Percentiles rank a stretch among this genome's conserved stretches.
phyloP scores from a whole-genome alignment of 2,329 filamentous ascomycete genomes.

The Plectosphaerella plurivora region DNA sequence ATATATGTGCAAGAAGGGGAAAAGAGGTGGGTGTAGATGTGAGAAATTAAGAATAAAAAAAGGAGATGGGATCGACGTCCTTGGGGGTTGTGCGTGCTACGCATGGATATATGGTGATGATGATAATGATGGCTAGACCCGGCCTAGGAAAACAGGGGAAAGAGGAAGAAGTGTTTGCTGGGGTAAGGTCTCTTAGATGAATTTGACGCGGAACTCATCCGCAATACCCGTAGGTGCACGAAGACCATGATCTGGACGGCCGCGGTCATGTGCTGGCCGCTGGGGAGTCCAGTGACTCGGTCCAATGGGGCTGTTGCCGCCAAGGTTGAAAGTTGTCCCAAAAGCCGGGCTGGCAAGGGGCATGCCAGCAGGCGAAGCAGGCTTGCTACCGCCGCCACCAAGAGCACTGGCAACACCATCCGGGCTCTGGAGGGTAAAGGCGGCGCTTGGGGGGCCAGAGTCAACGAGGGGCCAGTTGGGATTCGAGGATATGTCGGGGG shows the following conservation, averaged over 20 bases:
- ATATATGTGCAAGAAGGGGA: no score
- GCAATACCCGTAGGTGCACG: conserved; percentile 12
- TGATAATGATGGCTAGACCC: not conserved
- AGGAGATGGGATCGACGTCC: no score
- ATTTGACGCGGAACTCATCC: conserved; percentile 12
- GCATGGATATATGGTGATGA: no score
- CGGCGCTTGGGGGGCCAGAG: not conserved
- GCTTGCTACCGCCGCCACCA: not conserved
- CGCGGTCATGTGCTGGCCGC: not conserved
- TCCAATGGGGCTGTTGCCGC: not conserved
- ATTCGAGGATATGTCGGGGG: not conserved
- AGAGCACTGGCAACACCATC: not conserved
- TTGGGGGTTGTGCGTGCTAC: no score
- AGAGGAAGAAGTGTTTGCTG: no score
- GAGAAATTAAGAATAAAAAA: no score
- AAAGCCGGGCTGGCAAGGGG: not conserved
- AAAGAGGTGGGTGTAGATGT: no score
- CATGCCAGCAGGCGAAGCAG: not conserved
- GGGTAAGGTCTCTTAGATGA: conserved; percentile 5
- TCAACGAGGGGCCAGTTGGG: not conserved
- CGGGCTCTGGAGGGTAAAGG: not conserved
- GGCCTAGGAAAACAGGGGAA: not conserved
- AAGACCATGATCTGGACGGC: conserved; percentile 10
- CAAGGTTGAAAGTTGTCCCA: not conserved
- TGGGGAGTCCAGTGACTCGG: not conserved